Conservation (phyloP, 2,329 filamentous ascomycete species). For the Colletotrichum lindemuthianum region DNA sequence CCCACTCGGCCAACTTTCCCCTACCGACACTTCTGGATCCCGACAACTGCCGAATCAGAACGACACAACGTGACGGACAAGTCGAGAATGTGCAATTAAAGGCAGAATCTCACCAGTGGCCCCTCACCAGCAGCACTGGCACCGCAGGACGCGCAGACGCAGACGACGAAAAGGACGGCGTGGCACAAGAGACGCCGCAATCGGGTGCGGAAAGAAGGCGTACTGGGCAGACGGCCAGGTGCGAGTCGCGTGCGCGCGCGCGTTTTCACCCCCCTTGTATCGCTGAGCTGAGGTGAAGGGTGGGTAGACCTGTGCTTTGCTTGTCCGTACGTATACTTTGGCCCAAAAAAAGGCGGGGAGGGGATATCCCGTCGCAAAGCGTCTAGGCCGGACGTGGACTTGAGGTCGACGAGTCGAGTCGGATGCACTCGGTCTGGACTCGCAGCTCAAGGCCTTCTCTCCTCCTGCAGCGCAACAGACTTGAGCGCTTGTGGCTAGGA, state of each 20-base stretch:
- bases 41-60: slow-evolving; percentile 14
- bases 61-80: slow-evolving; percentile 14
- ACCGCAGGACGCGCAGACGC: slow-evolving; percentile 23
- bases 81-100: slow-evolving; percentile 24
- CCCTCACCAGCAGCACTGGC: slow-evolving; percentile 5
- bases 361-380: slow-evolving; percentile 28
- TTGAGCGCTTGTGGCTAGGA: slow-evolving; percentile 1
- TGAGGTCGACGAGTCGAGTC: background rate
- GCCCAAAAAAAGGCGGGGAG: background rate
- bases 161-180: slow-evolving; percentile 14
- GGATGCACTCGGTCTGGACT: slow-evolving; percentile 7
- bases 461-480: background rate
- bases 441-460: slow-evolving; percentile 3
- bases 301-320: background rate
- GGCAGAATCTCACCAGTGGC: slow-evolving; percentile 5
- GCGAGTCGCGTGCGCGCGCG: slow-evolving; percentile 2
- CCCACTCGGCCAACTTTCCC: slow-evolving; percentile 12
- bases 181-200: slow-evolving; percentile 7
- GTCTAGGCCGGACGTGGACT: background rate
- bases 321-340: no score
- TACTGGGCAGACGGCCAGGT: background rate
- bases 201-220: background rate
- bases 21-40: slow-evolving; percentile 6
- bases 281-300: background rate
- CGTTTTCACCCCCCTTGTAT: background rate